Evolutionary conservation across 805 yeast species (phyloP), one percentile per base, ranked within the genome.

Genomic region (Limtongozyma cylindracea): DNA sequence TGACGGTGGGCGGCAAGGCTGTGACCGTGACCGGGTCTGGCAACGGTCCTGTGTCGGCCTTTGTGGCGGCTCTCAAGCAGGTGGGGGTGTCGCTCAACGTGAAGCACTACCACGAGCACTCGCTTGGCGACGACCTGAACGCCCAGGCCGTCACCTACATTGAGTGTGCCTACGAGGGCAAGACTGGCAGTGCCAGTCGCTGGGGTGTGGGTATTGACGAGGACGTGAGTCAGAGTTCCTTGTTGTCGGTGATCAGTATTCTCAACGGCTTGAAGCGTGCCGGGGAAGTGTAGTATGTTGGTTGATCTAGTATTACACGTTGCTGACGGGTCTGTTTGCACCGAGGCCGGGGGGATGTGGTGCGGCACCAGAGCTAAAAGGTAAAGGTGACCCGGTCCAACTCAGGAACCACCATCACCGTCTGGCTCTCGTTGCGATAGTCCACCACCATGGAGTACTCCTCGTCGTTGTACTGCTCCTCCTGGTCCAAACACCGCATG

Each of bases 171-270:
- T 23, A 29, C 15, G 16, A 5, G 15, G 15, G 18, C 18, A 5
- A 16, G 10, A 36, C 45, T 27, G n/a, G n/a, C n/a, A n/a, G n/a
- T n/a, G n/a, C n/a, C n/a, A n/a, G n/a, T n/a, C 43, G 43, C 34
- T 82, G 94, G 93, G 95, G 95, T 47, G 82, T 82, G 27, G 95
- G 93, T 38, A 65, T 78, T 29, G 70, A 77, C 40, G 84, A 69
- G 45, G 92, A 82, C 47, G 88, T 76, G 24, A 70, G 91, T 13
- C 71, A 69, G 37, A 88, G 94, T 21, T 68, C 91, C 5, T 61
- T 76, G 35, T 56, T 60, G 33, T 62, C 84, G 10, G 54, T 72
- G 29, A 38, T 69, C 19, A 64, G 82, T 11, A 56, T 71, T 25
- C 50, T 72, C 23, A 73, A 73, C 35, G 47, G 48, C 21, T 41